Percentiles rank a stretch among this genome's conserved stretches.
These are phyloP conservation scores for Pyrus betulifolia DNA, from an alignment of 306 rosid genomes.

Conservation along the genomic window DNA sequence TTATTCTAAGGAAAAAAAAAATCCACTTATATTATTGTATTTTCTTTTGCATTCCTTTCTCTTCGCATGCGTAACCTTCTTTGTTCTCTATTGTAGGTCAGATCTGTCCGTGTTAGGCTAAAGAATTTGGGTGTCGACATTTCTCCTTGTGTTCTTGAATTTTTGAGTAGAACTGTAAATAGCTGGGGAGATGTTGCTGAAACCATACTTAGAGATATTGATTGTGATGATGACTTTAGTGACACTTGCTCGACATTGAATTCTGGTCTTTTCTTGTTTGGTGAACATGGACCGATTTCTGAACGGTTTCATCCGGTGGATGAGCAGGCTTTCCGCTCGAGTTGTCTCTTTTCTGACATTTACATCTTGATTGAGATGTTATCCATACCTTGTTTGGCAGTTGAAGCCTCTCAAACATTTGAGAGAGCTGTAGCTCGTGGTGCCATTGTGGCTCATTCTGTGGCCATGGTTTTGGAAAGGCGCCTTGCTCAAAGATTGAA, in stretches of 20 bases:
- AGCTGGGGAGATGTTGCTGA: slow-evolving; percentile 99
- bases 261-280: slow-evolving; percentile 64
- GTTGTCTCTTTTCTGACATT: slow-evolving; percentile 75
- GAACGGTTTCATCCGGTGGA: slow-evolving; percentile 58
- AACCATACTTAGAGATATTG: slow-evolving; percentile 84
- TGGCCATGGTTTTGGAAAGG: slow-evolving; percentile 84
- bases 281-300: slow-evolving; percentile 50
- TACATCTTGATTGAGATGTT: slow-evolving; percentile 84
- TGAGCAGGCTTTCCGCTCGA: slow-evolving; percentile 61
- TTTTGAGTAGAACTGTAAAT: slow-evolving; percentile 83
- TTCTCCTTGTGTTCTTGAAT: slow-evolving; percentile 84
- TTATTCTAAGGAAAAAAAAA: background rate
- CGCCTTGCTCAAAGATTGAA: slow-evolving; percentile 72
- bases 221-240: slow-evolving; percentile 77
- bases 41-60: slow-evolving; percentile 4
- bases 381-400: slow-evolving; percentile 92
- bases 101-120: slow-evolving; percentile 79
- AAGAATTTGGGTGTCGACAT: slow-evolving; percentile 74
- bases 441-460: slow-evolving; percentile 71
- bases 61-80: slow-evolving; percentile 20
- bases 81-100: slow-evolving; percentile 51
- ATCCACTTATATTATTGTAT: background rate
- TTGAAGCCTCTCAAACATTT: slow-evolving; percentile 92
- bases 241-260: slow-evolving; percentile 56
- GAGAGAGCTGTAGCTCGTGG: slow-evolving; percentile 97